phyloP scores from a whole-genome alignment of 1,284 basidiomycete genomes.

The Gymnopus androsaceus region DNA sequence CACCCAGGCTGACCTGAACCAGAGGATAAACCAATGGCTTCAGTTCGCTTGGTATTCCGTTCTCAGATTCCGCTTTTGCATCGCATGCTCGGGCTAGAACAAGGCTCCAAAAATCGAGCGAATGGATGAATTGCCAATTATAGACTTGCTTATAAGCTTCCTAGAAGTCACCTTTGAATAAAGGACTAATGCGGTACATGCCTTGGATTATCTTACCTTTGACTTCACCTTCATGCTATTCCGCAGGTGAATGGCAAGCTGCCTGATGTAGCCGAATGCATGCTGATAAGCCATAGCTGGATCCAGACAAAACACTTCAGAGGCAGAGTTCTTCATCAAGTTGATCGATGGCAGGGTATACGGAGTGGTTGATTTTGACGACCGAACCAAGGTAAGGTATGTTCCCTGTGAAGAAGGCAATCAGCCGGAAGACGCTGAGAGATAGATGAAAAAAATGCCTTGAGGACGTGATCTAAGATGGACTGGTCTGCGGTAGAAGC shows the following conservation, averaged over 20 bases:
- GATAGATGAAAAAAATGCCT: slow-evolving; percentile 55
- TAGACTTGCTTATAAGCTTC: slow-evolving; percentile 92
- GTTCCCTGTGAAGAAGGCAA: slow-evolving; percentile 55
- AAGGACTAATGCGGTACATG: too few species aligned
- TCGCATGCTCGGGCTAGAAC: slow-evolving; percentile 85
- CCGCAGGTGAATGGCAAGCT: slow-evolving; percentile 91
- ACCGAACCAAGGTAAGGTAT: slow-evolving; percentile 84
- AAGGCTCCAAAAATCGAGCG: slow-evolving; percentile 94
- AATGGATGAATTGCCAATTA: slow-evolving; percentile 98
- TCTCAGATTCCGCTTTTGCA: slow-evolving; percentile 51
- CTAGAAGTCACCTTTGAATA: slow-evolving; percentile 45
- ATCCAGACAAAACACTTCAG: slow-evolving; percentile 86
- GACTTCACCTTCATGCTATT: slow-evolving; percentile 89
- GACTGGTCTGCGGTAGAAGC: slow-evolving; percentile 81
- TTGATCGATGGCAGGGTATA: slow-evolving; percentile 94
- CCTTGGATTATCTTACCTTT: slow-evolving; percentile 54
- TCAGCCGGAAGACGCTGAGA: neutral
- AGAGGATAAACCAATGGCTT: slow-evolving; percentile 92
- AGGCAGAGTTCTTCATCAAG: slow-evolving; percentile 97
- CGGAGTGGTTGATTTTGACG: slow-evolving; percentile 79
- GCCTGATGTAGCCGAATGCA: slow-evolving; percentile 95
- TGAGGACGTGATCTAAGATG: slow-evolving; percentile 84
- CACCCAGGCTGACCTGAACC: slow-evolving; percentile 91
- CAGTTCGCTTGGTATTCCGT: slow-evolving; percentile 73
- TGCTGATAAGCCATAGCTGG: slow-evolving; percentile 85